Conservation (phyloP, 1,284 basidiomycete genomes). For the Phellopilus nigrolimitatus region DNA sequence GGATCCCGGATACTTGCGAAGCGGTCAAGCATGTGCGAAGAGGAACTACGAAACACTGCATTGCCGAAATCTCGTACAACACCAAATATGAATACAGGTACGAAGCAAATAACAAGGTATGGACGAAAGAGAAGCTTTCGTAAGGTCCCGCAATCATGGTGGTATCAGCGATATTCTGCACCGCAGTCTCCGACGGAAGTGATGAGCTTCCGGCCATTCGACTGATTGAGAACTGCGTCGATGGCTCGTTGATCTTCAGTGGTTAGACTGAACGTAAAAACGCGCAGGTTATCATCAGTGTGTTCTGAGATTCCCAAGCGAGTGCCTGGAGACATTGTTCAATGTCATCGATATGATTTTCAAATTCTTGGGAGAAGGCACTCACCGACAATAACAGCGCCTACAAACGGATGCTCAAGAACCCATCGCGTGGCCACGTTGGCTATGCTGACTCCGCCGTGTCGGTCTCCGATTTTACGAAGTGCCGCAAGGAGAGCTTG, state of each 20-base stretch:
- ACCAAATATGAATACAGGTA: neutral
- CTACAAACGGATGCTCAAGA: slow-evolving; percentile 71
- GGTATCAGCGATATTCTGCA: slow-evolving; percentile 65
- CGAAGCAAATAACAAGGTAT: neutral
- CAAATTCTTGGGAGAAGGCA: no score
- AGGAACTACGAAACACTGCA: no score
- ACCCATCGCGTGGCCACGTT: slow-evolving; percentile 80
- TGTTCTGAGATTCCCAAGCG: slow-evolving; percentile 76
- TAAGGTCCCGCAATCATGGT: neutral
- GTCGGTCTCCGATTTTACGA: slow-evolving; percentile 60
- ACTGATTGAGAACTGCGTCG: slow-evolving; percentile 53
- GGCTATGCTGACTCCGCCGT: slow-evolving; percentile 63
- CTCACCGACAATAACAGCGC: slow-evolving; percentile 73
- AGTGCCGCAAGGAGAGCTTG: slow-evolving; percentile 58
- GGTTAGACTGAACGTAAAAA: slow-evolving; percentile 54
- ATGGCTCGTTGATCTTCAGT: slow-evolving; percentile 54
- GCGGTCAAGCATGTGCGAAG: no score
- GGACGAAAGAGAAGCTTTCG: neutral
- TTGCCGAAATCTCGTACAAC: neutral
- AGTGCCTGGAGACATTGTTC: slow-evolving; percentile 48
- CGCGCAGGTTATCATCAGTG: slow-evolving; percentile 58
- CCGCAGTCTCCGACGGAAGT: slow-evolving; percentile 75
- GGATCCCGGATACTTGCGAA: no score
- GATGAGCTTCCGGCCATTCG: slow-evolving; percentile 57
- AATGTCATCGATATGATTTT: no score